phyloP scores from a whole-genome alignment of 768 basidiomycete species.

The Agaricus blazei region DNA sequence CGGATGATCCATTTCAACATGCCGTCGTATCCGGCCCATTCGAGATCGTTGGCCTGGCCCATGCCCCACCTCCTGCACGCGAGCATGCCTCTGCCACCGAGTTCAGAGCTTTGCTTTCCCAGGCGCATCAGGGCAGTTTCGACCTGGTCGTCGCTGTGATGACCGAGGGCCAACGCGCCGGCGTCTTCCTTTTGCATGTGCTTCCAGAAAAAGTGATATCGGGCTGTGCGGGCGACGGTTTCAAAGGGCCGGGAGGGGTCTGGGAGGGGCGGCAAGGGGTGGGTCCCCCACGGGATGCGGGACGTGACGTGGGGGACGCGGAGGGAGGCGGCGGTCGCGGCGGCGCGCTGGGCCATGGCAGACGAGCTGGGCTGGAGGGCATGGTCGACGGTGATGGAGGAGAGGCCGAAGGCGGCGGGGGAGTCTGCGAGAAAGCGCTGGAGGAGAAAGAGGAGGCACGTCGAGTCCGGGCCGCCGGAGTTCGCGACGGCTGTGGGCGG shows the following conservation, averaged over 20 bases:
- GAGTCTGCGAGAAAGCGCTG: slow-evolving; percentile 33
- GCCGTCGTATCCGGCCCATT: slow-evolving; percentile 47
- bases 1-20: slow-evolving; percentile 68
- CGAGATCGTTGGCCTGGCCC: slow-evolving; percentile 39
- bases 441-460: slow-evolving; percentile 70
- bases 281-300: slow-evolving; percentile 53
- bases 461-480: slow-evolving; percentile 83
- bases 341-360: slow-evolving; percentile 49
- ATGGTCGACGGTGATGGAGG: slow-evolving; percentile 70
- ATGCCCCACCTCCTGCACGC: slow-evolving; percentile 72
- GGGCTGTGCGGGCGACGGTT: slow-evolving; percentile 48
- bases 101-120: slow-evolving; percentile 46
- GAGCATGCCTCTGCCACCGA: slow-evolving; percentile 68
- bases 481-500: slow-evolving; percentile 56
- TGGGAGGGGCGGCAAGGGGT: slow-evolving; percentile 48
- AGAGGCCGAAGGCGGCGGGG: slow-evolving; percentile 16
- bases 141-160: slow-evolving; percentile 81
- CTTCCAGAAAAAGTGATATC: slow-evolving; percentile 36
- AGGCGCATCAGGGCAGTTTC: slow-evolving; percentile 76
- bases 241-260: slow-evolving; percentile 40
- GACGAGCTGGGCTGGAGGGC: slow-evolving; percentile 54
- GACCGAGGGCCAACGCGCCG: slow-evolving; percentile 55
- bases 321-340: slow-evolving; percentile 32
- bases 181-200: slow-evolving; percentile 33
- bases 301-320: slow-evolving; percentile 42